Base-by-base conservation (phyloP, 352 stramenopile species). In the Phytopythium oedochilum region DNA sequence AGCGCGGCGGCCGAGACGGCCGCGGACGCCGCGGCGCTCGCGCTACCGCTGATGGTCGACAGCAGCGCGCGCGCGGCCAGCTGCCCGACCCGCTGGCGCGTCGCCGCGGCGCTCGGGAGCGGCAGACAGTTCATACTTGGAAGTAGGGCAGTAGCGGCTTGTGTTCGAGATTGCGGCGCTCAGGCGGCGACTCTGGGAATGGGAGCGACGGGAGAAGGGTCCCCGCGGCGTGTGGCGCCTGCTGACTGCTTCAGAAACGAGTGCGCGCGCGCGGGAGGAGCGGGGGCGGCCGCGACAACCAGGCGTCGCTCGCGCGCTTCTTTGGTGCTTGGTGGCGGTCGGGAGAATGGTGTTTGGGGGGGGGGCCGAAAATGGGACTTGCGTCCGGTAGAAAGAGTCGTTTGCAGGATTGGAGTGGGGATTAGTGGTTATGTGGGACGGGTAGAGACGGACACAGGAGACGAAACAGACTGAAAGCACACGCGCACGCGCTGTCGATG, bases 31-130 rank as follows among this genome's bases (percentile, higher is more conserved):
- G 46, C n/a, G 2, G 46, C 46, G 29, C 46, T 39, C 7, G 46
- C 46, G n/a, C 46, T 52, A 3, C 46, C 31, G 46, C 28, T 39
- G 29, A 52, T 52, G 18, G 31, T 52, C 46, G 46, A 36, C 18
- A 52, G 31, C 46, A 52, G 26, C 29, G 46, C 46, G 28, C 46
- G 46, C 46, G 46, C 46, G 18, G 46, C 31, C 9, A 39, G 17
- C 28, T 52, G 46, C 2, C 17, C 28, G 28, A 52, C 18, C 5
- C 31, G 46, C 10, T 8, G 46, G 18, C 31, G 46, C 46, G 20
- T 10, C 28, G n/a, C n/a, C n/a, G 46, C 15, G n/a, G 20, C 23
- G 28, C 46, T 25, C 18, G n/a, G 46, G 46, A 25, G 46, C 28
- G 26, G 28, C 17, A 39, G 10, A 29, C 46, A 25, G 15, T 10